Conservation (phyloP, 345 rosid species). For the Citrus maxima region DNA sequence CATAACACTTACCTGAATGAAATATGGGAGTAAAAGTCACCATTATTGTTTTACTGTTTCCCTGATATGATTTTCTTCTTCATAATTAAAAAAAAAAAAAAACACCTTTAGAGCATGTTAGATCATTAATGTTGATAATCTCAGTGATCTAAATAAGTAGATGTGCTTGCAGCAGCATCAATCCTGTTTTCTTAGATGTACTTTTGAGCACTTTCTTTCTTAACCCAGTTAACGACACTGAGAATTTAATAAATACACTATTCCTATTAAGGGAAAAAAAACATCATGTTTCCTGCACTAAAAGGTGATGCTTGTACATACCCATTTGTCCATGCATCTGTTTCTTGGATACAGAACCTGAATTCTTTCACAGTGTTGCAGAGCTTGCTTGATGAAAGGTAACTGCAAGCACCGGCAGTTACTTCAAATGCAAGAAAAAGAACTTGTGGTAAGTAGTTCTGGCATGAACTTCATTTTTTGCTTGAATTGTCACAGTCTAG, state of each 20-base stretch:
- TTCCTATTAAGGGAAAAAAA: background rate
- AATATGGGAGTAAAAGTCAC: background rate
- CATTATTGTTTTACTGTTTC: background rate
- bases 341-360: background rate
- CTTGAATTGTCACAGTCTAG: background rate
- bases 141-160: no score
- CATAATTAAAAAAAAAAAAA: background rate
- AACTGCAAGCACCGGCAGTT: constrained; percentile 42
- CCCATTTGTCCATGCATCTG: background rate
- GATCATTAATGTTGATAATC: no score
- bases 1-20: background rate
- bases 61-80: background rate
- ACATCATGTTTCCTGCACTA: background rate
- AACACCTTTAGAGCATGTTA: no score
- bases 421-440: constrained; percentile 66
- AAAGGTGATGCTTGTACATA: background rate
- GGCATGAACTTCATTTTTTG: background rate
- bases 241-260: background rate
- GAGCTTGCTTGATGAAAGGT: constrained; percentile 36
- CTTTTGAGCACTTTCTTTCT: background rate
- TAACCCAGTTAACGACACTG: background rate
- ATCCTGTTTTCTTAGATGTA: background rate
- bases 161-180: no score
- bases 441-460: constrained; percentile 55
- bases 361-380: constrained; percentile 46